phyloP scores from a whole-genome alignment of 1,139 yeast species.

The Yamadazyma pseudoaaseri region DNA sequence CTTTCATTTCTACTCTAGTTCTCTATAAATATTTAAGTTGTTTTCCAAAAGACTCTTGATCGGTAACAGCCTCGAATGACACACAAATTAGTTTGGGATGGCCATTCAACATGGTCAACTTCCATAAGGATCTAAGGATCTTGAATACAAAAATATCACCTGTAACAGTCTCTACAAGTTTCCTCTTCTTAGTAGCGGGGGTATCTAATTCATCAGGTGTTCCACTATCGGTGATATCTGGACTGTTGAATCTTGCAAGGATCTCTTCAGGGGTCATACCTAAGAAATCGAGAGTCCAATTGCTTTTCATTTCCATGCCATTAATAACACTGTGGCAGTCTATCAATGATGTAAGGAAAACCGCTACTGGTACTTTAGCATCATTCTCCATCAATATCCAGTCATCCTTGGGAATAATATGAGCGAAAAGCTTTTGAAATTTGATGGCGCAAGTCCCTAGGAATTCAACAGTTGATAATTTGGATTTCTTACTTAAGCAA shows the following conservation, averaged over 20 bases:
- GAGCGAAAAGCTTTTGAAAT: constrained; percentile 26
- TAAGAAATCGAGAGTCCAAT: constrained; percentile 34
- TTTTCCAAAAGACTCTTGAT: constrained; percentile 9
- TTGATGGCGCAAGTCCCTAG: constrained; percentile 24
- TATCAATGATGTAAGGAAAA: constrained; percentile 25
- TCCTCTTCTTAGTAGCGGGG: constrained; percentile 15
- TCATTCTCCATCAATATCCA: constrained; percentile 21
- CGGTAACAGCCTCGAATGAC: constrained; percentile 12
- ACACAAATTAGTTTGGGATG: constrained; percentile 13
- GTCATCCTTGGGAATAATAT: constrained; percentile 15
- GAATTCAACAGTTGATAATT: constrained; percentile 26
- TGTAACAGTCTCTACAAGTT: constrained; percentile 12
- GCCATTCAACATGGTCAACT: constrained; percentile 9
- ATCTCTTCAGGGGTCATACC: constrained; percentile 13
- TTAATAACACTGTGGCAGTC: constrained; percentile 33
- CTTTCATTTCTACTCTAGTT: no score
- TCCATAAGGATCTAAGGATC: constrained; percentile 35
- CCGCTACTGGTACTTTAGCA: constrained; percentile 17
- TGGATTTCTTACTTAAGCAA: constrained; percentile 26
- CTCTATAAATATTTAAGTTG: constrained; percentile 7
- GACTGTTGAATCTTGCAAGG: constrained; percentile 2
- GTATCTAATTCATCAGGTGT: constrained; percentile 1
- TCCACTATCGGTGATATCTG: constrained; percentile 2
- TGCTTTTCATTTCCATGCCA: constrained; percentile 33
- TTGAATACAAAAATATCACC: constrained; percentile 40